These are phyloP conservation scores for Lasiodiplodia hormozganensis DNA, from an alignment of 2,329 filamentous ascomycete species.

Conservation along the genomic window DNA sequence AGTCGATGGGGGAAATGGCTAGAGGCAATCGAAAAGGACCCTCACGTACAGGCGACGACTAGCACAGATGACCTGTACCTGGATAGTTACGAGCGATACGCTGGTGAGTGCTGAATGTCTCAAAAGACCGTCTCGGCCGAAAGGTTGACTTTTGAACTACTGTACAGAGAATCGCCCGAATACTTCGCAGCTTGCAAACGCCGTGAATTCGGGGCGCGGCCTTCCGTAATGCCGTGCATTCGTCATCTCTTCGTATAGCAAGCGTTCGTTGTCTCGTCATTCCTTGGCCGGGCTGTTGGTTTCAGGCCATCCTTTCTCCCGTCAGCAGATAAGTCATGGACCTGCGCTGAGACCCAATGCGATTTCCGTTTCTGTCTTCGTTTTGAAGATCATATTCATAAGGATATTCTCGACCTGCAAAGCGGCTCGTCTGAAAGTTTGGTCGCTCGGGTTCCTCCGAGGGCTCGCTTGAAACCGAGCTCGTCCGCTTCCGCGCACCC, in stretches of 20 bases:
- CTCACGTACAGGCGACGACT: constrained; percentile 70
- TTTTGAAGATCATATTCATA: neutral
- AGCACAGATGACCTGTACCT: constrained; percentile 71
- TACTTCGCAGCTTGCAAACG: constrained; percentile 64
- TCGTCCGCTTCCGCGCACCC: constrained; percentile 22
- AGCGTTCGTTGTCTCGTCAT: constrained; percentile 11
- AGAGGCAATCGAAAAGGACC: constrained; percentile 70
- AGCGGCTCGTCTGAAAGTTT: neutral
- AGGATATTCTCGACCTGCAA: neutral
- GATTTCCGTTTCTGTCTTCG: neutral
- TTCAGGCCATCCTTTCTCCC: constrained; percentile 1
- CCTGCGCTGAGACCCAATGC: neutral
- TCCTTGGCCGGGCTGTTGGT: neutral
- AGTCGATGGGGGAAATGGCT: constrained; percentile 74
- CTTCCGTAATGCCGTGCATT: constrained; percentile 51
- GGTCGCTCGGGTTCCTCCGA: neutral
- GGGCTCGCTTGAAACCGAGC: constrained; percentile 11
- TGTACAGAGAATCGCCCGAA: constrained; percentile 65
- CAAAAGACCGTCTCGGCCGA: neutral
- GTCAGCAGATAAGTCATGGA: constrained; percentile 2
- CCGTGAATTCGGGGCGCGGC: constrained; percentile 63
- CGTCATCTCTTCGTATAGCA: neutral
- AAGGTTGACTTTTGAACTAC: neutral
- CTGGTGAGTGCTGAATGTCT: constrained; percentile 50
- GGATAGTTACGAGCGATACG: constrained; percentile 71